Percentiles rank a stretch among this genome's conserved stretches.
Evolutionary conservation across 768 basidiomycete species (phyloP).

Genomic region (Tephrocybe sp.): DNA sequence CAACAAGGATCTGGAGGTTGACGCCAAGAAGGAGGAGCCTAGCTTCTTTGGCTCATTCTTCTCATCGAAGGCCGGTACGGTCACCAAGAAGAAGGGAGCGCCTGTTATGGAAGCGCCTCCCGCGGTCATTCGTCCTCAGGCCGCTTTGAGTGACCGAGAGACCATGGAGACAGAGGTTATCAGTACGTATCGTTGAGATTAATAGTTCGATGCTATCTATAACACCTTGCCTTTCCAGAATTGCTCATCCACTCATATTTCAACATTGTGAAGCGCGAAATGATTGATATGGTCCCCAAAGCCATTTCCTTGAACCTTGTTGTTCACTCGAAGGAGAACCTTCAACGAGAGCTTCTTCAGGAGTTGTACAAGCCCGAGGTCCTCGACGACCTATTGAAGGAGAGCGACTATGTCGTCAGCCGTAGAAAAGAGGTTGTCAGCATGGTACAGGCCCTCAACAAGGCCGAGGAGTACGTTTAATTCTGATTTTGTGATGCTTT

Average conservation of each 20-base stretch:
- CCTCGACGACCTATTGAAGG: constrained; percentile 92
- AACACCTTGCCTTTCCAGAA: constrained; percentile 45
- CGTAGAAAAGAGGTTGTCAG: constrained; percentile 92
- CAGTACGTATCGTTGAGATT: constrained; percentile 50
- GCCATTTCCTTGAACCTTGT: constrained; percentile 91
- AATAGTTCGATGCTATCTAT: neutral
- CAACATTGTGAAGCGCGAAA: constrained; percentile 98
- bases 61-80: constrained; percentile 52
- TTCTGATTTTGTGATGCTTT: constrained; percentile 3
- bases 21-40: constrained; percentile 82
- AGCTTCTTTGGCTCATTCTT: constrained; percentile 98
- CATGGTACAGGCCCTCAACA: constrained; percentile 93
- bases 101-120: constrained; percentile 72
- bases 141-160: constrained; percentile 90
- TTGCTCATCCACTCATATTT: constrained; percentile 95
- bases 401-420: constrained; percentile 85
- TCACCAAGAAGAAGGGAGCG: constrained; percentile 60
- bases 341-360: constrained; percentile 92
- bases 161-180: constrained; percentile 99
- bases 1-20: constrained; percentile 92
- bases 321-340: constrained; percentile 88
- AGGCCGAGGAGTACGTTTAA: constrained; percentile 86
- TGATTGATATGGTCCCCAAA: constrained; percentile 99
- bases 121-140: constrained; percentile 83
- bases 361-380: constrained; percentile 98